A percentile compares a stretch with the other conserved stretches of the same genome.
These are phyloP conservation scores for Canna indica DNA, from an alignment of 176 grass and related monocot genomes.

Conservation along the genomic window DNA sequence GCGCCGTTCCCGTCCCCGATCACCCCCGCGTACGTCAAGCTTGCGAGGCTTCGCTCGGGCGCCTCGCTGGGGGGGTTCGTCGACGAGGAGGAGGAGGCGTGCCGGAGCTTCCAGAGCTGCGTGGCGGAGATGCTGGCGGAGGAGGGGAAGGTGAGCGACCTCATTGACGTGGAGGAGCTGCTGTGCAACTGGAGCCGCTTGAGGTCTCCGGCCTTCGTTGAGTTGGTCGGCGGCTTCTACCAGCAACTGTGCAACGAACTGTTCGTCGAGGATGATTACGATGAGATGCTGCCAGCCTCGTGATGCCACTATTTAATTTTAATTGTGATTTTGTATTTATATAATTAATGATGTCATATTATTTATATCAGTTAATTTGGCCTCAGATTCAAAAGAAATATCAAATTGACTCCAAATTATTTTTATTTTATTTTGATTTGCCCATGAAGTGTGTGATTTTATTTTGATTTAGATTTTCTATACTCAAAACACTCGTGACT, in stretches of 20 bases:
- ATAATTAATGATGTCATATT: no score
- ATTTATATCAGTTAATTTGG: no score
- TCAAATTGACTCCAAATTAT: no score
- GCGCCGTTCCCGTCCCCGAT: conserved; percentile 13
- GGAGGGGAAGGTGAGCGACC: conserved; percentile 49
- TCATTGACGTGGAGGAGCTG: conserved; percentile 65
- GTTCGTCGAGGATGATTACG: conserved; percentile 13
- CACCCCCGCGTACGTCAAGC: conserved; percentile 8
- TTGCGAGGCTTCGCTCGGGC: not conserved
- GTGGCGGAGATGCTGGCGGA: conserved; percentile 60
- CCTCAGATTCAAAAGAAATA: no score
- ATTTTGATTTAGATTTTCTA: no score
- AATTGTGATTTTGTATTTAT: no score
- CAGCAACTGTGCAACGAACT: conserved; percentile 58
- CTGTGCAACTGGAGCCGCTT: conserved; percentile 50
- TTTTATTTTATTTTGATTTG: no score
- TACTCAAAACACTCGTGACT: no score
- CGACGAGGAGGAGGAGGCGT: conserved; percentile 26
- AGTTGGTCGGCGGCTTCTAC: conserved; percentile 61
- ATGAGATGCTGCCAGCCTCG: not conserved
- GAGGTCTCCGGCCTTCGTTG: conserved; percentile 58
- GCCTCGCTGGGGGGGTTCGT: not conserved
- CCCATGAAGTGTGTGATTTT: no score
- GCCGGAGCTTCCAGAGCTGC: conserved; percentile 45
- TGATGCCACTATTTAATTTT: not conserved